Base-by-base conservation (phyloP, 2,329 filamentous ascomycete species). In the Karstenula rhodostoma region DNA sequence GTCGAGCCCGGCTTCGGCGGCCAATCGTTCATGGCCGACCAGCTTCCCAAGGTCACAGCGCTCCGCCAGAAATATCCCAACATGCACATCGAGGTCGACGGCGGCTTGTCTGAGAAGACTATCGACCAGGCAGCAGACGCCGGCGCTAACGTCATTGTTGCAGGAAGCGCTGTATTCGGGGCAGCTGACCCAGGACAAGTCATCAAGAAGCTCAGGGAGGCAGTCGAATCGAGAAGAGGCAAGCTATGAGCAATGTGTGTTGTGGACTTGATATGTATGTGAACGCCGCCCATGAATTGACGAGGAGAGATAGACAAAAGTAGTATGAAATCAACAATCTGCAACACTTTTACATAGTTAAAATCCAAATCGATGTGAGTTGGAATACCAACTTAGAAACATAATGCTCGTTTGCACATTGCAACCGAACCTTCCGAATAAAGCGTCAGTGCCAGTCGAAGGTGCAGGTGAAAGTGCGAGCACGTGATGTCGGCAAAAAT, bases 1-100 rank as follows among this genome's bases (percentile, higher is more conserved):
- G 95, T 99, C 46, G 88, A 99, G 80, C 95, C 95, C 47, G 95
- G 95, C 48, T 99, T 99, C 75, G 95, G 95, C 64, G 95, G 95
- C 7, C 95, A 99, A 77, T 97, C 97, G 76, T 99, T 99, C 84
- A 98, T 98, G 93, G 89, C 93, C 13, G 92, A 92, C 7, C 93
- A 97, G 82, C 87, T 99, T 68, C 93, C 94, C 75, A 99, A 99
- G 82, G 95, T 99, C 25, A 81, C 90, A 67, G 93, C 90, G 42
- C 84, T 99, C 69, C 88, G 95, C 61, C 82, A 89, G 75, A 88
- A 87, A 73, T 99, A 98, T 77, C 94, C 95, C 2, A 86, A 97
- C 6, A 82, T 99, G 63, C 95, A 97, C 81, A 99, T 99, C 72
- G 95, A 99, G 81, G 94, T 99, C 43, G 95, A 99, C 77, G 95